Conservation (phyloP, 441 rosid species). For the Daphne laureola region DNA sequence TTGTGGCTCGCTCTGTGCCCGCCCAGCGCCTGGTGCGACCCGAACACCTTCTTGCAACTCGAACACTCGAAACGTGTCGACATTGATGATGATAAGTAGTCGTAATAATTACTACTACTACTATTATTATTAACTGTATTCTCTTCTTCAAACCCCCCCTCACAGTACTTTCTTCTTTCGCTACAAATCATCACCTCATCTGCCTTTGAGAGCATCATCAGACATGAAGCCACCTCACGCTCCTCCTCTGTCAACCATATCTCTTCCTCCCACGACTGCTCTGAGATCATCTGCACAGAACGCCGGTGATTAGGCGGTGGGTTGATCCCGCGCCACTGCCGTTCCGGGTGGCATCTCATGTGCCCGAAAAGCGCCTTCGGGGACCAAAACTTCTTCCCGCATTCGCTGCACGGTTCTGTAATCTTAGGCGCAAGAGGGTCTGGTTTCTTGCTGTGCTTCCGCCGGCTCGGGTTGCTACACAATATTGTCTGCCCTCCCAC, state of each 20-base stretch:
- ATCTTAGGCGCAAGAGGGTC: constrained; percentile 76
- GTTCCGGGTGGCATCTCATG: constrained; percentile 94
- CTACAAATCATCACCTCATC: not conserved
- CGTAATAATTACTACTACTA: constrained; percentile 2
- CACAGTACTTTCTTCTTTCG: constrained; percentile 8
- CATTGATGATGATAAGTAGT: not conserved
- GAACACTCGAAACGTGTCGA: constrained; percentile 56
- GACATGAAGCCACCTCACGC: constrained; percentile 57
- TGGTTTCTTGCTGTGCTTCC: constrained; percentile 45
- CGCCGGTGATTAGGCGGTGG: constrained; percentile 48
- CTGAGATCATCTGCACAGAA: not conserved
- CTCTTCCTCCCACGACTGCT: too few species aligned
- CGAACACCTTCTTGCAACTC: constrained; percentile 76
- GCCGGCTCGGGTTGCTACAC: constrained; percentile 20
- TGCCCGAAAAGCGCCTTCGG: constrained; percentile 88
- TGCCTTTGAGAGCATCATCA: constrained; percentile 43
- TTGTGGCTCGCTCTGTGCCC: constrained; percentile 83
- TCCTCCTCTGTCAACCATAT: constrained; percentile 41
- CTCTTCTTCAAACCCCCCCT: constrained; percentile 6
- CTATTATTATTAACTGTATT: too few species aligned
- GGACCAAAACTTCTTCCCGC: constrained; percentile 75
- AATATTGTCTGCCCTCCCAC: constrained; percentile 9
- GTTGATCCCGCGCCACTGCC: constrained; percentile 87
- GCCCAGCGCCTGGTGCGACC: constrained; percentile 76
- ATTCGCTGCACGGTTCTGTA: constrained; percentile 76